Base-by-base conservation (phyloP, 768 basidiomycete genomes). In the Saitozyma podzolica region DNA sequence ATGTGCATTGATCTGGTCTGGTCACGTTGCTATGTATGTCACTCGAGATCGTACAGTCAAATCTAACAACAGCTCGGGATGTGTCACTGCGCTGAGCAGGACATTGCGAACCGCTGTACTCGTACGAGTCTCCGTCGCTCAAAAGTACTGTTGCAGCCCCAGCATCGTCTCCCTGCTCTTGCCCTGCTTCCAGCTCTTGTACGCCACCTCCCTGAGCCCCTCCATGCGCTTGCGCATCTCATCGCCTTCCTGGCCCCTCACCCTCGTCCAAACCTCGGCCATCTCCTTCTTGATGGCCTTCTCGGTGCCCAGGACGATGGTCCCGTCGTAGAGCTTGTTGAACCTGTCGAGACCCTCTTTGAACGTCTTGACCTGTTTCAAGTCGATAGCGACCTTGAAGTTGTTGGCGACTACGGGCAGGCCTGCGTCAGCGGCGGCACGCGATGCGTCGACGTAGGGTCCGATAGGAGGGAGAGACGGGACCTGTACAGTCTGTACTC, bases 261-360 rank as follows among this genome's bases (percentile, higher is more conserved):
- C 40, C 37, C n/a, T 40, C 2, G n/a, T 16, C 63, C 63, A 73
- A 9, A 62, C 40, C 0, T 65, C 50, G 20, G 47, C 50, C 57
- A 73, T 43, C 60, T 73, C 71, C 8, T 52, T 55, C 54, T 62
- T 69, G 55, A 73, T 68, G 29, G 68, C 68, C 50, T 67, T 68
- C 41, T 69, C 68, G 2, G 71, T 73, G 16, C 71, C 68, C 13
- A 63, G 50, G 40, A 69, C 42, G 45, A 51, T 39, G 11, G 71
- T 67, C 5, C 71, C 65, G 48, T 69, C 68, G 55, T 67, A 65
- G 1, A 69, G 60, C 48, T 58, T 66, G 39, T 55, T 62, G 56
- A 61, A 64, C 14, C 53, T 53, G 14, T 63, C 56, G 11, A 50
- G 47, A 17, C 17, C 17, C 9, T 56, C 56, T 8, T 29, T n/a